Conservation (phyloP, 148 eudicot genomes). For the Camellia granthamiana region DNA sequence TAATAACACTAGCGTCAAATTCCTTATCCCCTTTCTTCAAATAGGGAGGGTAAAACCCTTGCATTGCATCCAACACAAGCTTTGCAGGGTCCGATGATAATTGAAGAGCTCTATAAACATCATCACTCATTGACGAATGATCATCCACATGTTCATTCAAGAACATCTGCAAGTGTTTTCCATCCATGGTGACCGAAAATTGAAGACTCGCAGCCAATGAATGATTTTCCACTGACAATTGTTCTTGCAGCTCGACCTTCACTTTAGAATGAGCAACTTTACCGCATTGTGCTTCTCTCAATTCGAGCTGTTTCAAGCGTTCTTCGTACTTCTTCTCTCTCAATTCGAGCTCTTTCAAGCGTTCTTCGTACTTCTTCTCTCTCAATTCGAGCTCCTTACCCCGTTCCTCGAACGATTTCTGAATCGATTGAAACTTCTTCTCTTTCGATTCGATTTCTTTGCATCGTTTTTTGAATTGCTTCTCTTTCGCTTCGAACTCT, state of each 20-base stretch:
- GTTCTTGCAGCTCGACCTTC: background rate
- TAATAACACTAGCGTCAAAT: background rate
- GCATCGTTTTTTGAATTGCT: background rate
- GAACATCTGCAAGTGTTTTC: conserved; percentile 9
- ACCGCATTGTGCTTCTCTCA: background rate
- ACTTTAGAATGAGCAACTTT: background rate
- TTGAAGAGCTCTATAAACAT: conserved; percentile 9
- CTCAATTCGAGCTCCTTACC: background rate
- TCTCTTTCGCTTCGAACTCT: background rate
- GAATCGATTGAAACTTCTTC: background rate
- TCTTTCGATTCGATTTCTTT: background rate
- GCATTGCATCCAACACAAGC: conserved; percentile 26
- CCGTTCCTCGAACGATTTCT: background rate
- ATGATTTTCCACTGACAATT: too few species aligned
- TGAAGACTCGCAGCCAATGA: background rate
- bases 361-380: background rate
- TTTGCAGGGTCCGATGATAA: conserved; percentile 21
- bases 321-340: background rate
- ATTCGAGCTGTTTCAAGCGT: background rate
- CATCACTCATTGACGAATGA: background rate
- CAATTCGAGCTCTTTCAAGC: background rate
- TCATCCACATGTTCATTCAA: conserved; percentile 8
- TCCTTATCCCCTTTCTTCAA: conserved; percentile 10
- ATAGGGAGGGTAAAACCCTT: conserved; percentile 11
- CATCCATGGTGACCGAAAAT: conserved; percentile 13